A percentile compares a stretch with the other conserved stretches of the same genome.
Evolutionary conservation across 306 rosid genomes (phyloP).

Genomic region (Ormosia semicastrata): DNA sequence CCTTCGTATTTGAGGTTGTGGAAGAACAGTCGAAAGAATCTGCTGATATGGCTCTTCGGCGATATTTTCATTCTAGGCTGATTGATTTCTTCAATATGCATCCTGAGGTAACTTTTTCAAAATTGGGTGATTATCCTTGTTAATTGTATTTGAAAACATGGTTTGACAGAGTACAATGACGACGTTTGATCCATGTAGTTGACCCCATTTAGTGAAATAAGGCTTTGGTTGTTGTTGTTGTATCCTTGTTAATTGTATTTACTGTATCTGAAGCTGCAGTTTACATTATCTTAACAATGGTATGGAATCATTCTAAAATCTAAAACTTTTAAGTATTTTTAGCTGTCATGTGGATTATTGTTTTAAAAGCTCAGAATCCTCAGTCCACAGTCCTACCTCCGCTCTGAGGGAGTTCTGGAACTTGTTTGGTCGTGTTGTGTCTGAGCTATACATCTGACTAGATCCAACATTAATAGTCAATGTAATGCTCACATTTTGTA

Average conservation of each 20-base stretch:
- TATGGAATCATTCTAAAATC: too few relatives aligned
- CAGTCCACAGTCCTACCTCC: not conserved
- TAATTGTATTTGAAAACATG: not conserved
- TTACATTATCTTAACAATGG: too few relatives aligned
- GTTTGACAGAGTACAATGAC: too few relatives aligned
- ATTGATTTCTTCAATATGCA: slow-evolving; percentile 41
- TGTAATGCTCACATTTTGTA: slow-evolving; percentile 1
- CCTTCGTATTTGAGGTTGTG: slow-evolving; percentile 49
- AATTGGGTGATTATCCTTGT: not conserved
- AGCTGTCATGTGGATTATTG: not conserved
- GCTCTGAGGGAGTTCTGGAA: not conserved
- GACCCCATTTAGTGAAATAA: too few relatives aligned
- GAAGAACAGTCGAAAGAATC: slow-evolving; percentile 39
- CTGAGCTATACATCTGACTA: not conserved
- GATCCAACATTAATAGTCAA: not conserved
- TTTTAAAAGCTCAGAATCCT: not conserved
- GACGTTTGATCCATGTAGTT: too few relatives aligned
- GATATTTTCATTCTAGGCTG: slow-evolving; percentile 53
- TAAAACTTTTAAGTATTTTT: not conserved
- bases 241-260: too few relatives aligned
- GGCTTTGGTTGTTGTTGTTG: too few relatives aligned
- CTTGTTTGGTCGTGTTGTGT: not conserved
- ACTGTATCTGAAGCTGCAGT: too few relatives aligned
- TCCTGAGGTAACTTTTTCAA: slow-evolving; percentile 51
- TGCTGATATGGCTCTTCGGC: slow-evolving; percentile 43